Base-by-base conservation (phyloP, 495 filamentous ascomycete species). In the Lasiosphaeria ovina region DNA sequence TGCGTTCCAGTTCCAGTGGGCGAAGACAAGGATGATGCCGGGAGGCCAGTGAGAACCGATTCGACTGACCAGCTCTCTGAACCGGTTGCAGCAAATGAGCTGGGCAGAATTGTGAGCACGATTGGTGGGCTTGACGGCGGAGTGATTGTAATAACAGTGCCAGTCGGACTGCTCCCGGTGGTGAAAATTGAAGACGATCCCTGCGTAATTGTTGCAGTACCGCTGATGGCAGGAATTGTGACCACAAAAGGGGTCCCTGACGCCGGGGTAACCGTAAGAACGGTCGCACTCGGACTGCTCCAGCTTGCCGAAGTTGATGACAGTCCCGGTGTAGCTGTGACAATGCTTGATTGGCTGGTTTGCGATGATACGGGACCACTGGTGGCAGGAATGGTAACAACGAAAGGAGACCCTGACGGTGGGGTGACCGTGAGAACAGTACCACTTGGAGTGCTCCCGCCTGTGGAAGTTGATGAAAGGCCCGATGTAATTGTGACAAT, bases 401-500 rank as follows among this genome's bases (percentile, higher is more conserved):
- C 40, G 32, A 57, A 5, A 57, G 55, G 42, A 3, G 55, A 35
- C 8, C 55, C 55, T 11, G 51, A 35, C 3, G 59, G 16, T 45
- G 52, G 40, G 8, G 50, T 54, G 35, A 54, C 17, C 3, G 58
- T 60, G 9, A 60, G 14, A 31, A 54, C 38, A 17, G 3, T 54
- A 14, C 31, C 35, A 3, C 38, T 54, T 12, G 49, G 51, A 17
- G n/a, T n/a, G 54, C 40, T 33, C 49, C 59, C 59, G 6, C 35
- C 44, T n/a, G 51, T 12, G 16, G 44, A 36, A 35, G 17, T 17
- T 8, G 56, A 58, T 42, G 47, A 16, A n/a, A 33, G 17, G 33
- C 54, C 49, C 32, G 57, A 47, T 7, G 54, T 62, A 10, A 62
- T 52, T 14, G 60, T 62, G 31, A 50, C 40, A 6, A 42, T 16